Percentiles rank a stretch among this genome's conserved stretches.
phyloP scores from a whole-genome alignment of 2,329 filamentous ascomycete genomes.

The Coniochaeta hoffmannii region DNA sequence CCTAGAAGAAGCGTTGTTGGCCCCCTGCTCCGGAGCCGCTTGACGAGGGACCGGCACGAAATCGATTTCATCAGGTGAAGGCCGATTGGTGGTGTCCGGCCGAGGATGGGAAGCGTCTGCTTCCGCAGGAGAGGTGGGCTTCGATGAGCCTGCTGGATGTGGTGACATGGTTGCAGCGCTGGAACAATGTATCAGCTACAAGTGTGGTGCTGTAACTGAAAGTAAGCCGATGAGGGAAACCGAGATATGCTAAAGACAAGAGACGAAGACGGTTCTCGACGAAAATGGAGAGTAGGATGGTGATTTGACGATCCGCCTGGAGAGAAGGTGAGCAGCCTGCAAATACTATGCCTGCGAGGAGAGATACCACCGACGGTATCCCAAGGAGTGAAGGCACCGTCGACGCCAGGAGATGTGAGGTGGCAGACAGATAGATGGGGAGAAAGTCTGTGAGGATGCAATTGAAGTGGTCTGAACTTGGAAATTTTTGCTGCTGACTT shows the following conservation, averaged over 20 bases:
- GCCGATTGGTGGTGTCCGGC: background rate
- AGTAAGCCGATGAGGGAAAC: background rate
- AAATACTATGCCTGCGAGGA: too few species aligned
- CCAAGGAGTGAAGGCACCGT: too few species aligned
- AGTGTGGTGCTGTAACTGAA: background rate
- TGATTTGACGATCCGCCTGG: too few species aligned
- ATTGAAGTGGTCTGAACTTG: background rate
- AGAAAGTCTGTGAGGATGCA: too few species aligned
- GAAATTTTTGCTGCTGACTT: too few species aligned
- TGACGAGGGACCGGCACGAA: background rate
- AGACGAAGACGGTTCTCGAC: too few species aligned
- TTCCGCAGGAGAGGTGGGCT: background rate
- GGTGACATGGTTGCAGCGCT: background rate
- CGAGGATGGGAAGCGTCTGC: background rate
- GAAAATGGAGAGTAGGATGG: too few species aligned
- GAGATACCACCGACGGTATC: too few species aligned
- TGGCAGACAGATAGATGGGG: too few species aligned
- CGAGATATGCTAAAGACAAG: background rate
- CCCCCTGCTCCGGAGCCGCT: background rate
- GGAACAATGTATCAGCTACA: background rate
- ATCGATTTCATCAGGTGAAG: background rate
- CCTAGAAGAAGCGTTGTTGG: background rate
- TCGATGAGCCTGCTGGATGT: background rate
- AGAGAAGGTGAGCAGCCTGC: too few species aligned
- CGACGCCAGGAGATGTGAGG: too few species aligned